Evolutionary conservation across 768 basidiomycete species (phyloP).

Genomic region (Clavulina sp.): DNA sequence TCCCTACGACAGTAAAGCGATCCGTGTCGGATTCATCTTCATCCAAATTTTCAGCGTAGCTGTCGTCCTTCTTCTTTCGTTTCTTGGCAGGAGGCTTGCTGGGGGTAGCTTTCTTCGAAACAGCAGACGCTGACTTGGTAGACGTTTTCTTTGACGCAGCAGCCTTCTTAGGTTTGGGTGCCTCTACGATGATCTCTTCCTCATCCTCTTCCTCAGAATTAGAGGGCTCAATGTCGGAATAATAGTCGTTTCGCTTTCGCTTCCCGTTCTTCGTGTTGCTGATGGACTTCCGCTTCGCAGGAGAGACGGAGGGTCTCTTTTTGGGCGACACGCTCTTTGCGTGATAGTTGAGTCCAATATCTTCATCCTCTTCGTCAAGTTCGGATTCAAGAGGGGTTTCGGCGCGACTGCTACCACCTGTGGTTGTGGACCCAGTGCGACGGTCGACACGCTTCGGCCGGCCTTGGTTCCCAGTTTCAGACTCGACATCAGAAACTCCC

Average conservation of each 20-base stretch:
- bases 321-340: too few relatives aligned
- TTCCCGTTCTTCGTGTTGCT: too few relatives aligned
- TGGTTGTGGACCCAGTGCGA: neutral
- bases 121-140: neutral
- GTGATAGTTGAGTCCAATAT: neutral
- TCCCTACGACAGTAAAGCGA: conserved; percentile 55
- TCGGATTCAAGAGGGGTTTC: neutral
- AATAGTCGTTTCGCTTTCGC: too few relatives aligned
- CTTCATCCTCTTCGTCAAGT: neutral
- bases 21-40: conserved; percentile 34
- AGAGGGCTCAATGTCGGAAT: too few relatives aligned
- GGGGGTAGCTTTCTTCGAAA: neutral
- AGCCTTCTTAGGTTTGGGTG: too few relatives aligned
- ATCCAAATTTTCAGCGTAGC: conserved; percentile 21
- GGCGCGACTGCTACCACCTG: neutral
- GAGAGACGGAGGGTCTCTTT: too few relatives aligned
- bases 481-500: neutral
- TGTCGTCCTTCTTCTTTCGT: conserved; percentile 18
- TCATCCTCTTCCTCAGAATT: too few relatives aligned
- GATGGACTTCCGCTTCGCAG: too few relatives aligned
- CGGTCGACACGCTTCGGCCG: neutral
- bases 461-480: neutral
- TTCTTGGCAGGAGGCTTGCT: conserved; percentile 8
- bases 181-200: too few relatives aligned
- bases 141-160: neutral